Conservation (phyloP, 495 filamentous ascomycete species). For the Aspergillus haitiensis region DNA sequence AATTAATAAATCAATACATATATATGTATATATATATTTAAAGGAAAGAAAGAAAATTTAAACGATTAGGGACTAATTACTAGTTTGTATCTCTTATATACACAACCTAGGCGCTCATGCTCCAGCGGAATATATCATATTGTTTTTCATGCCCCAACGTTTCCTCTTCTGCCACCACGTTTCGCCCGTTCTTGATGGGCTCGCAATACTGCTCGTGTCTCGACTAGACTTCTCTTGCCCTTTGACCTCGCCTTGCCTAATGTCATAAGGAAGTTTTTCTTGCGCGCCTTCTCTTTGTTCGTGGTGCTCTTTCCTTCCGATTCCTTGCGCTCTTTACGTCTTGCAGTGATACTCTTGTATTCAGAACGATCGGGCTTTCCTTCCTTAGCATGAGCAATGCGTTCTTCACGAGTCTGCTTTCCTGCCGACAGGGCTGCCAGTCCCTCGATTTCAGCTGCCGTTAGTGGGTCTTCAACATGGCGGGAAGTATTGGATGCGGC, state of each 20-base stretch:
- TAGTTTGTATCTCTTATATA: no score
- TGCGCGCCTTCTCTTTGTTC: conserved; percentile 94
- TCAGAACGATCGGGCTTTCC: conserved; percentile 70
- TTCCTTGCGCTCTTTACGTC: conserved; percentile 79
- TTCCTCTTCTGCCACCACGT: conserved; percentile 79
- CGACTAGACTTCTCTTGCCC: conserved; percentile 85
- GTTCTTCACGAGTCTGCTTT: conserved; percentile 77
- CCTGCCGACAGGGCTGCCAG: conserved; percentile 65
- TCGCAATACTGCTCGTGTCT: conserved; percentile 74
- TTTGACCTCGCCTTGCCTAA: conserved; percentile 90
- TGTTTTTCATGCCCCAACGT: conserved; percentile 42
- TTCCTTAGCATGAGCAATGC: conserved; percentile 72
- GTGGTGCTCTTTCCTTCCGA: conserved; percentile 90
- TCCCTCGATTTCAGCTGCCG: conserved; percentile 81
- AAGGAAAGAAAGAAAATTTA: no score
- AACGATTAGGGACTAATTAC: no score
- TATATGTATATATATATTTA: no score
- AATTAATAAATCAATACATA: no score
- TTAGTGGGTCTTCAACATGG: conserved; percentile 80
- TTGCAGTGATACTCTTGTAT: conserved; percentile 78
- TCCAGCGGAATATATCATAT: conserved; percentile 3
- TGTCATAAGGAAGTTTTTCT: conserved; percentile 99
- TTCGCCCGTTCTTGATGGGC: conserved; percentile 81
- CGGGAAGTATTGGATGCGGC: conserved; percentile 45
- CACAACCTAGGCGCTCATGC: no score